phyloP scores from a whole-genome alignment of 2,329 filamentous ascomycete species.

The Parastagonospora avenae region DNA sequence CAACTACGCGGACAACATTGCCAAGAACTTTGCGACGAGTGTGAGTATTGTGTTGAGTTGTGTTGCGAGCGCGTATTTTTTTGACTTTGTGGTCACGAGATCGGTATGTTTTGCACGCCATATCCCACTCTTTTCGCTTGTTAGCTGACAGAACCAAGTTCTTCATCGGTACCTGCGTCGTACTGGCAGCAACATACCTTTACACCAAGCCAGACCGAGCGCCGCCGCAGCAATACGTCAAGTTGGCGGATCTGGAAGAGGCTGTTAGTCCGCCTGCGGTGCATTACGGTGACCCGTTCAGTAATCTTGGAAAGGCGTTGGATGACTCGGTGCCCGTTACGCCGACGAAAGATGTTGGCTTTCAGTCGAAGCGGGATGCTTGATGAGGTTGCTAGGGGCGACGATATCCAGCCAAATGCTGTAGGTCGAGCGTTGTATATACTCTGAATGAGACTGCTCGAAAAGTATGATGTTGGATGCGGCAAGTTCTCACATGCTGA shows the following conservation, averaged over 20 bases:
- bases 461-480: background rate
- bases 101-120: conserved; percentile 29
- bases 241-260: conserved; percentile 78
- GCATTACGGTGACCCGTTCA: conserved; percentile 17
- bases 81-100: conserved; percentile 73
- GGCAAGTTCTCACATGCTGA: background rate
- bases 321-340: conserved; percentile 23
- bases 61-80: conserved; percentile 82
- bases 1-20: conserved; percentile 85
- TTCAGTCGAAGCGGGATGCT: conserved; percentile 26
- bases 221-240: conserved; percentile 64
- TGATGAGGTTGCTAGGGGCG: no score
- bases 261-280: conserved; percentile 51
- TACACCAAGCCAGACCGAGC: conserved; percentile 71
- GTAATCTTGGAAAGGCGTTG: background rate
- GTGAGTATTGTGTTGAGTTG: conserved; percentile 90
- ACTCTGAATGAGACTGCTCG: background rate
- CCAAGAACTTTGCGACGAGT: conserved; percentile 91
- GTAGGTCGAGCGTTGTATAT: background rate
- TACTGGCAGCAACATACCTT: conserved; percentile 82
- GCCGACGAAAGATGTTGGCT: conserved; percentile 28
- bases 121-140: conserved; percentile 5
- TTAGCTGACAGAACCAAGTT: conserved; percentile 63
- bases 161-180: conserved; percentile 75
- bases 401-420: no score